phyloP scores from a whole-genome alignment of 176 grass and related monocot species.

The Triticum urartu region DNA sequence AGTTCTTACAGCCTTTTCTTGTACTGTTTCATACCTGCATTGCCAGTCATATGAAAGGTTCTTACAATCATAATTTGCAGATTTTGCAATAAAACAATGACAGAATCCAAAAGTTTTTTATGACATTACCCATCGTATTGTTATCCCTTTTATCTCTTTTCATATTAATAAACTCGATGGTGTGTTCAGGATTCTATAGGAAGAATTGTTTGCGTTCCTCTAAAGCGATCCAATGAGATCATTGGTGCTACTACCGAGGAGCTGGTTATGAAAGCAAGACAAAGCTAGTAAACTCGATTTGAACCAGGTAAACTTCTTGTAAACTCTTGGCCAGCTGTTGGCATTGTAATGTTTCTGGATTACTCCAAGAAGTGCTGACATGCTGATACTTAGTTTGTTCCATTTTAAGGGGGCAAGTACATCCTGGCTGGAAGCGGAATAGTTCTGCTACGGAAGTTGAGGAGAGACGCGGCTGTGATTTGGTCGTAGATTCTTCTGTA shows the following conservation, averaged over 20 bases:
- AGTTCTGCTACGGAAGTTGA: background rate
- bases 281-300: conserved; percentile 35
- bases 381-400: background rate
- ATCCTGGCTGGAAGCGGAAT: conserved; percentile 16
- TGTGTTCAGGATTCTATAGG: conserved; percentile 76
- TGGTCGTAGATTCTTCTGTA: conserved; percentile 13
- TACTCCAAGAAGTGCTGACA: background rate
- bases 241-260: conserved; percentile 89
- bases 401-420: background rate
- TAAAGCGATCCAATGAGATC: conserved; percentile 83
- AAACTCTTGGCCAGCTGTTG: conserved; percentile 8
- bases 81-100: background rate
- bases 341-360: background rate
- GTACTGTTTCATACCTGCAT: conserved; percentile 20
- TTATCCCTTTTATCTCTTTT: conserved; percentile 7
- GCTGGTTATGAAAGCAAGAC: conserved; percentile 71
- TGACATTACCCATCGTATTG: background rate
- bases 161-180: background rate
- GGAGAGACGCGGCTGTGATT: background rate
- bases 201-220: conserved; percentile 74
- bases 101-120: background rate
- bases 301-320: conserved; percentile 23
- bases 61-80: background rate
- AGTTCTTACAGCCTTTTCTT: conserved; percentile 34
- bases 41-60: background rate